These are phyloP conservation scores for Amniculicola lignicola DNA, from an alignment of 495 filamentous ascomycete genomes.

Conservation along the genomic window DNA sequence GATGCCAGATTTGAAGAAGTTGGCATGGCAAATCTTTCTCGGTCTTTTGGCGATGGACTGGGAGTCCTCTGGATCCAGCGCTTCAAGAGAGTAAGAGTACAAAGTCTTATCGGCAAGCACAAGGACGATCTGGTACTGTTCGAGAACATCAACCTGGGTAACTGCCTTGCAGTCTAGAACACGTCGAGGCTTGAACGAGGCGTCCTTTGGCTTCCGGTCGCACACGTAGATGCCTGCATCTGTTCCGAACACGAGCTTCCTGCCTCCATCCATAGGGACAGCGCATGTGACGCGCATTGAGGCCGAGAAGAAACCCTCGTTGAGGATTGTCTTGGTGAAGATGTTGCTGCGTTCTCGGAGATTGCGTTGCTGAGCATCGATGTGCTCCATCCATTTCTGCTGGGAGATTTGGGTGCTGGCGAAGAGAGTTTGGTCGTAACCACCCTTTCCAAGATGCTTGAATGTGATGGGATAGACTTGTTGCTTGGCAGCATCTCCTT, in stretches of 20 bases:
- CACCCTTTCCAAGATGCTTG: slow-evolving; percentile 91
- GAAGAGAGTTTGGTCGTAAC: slow-evolving; percentile 90
- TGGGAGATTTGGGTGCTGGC: slow-evolving; percentile 74
- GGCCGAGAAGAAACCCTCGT: slow-evolving; percentile 76
- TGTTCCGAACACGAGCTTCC: slow-evolving; percentile 90
- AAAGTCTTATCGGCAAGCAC: slow-evolving; percentile 92
- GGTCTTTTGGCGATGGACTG: slow-evolving; percentile 74
- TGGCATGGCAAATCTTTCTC: slow-evolving; percentile 97
- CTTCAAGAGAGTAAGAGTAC: slow-evolving; percentile 78
- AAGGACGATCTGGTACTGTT: slow-evolving; percentile 87
- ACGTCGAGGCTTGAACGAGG: slow-evolving; percentile 67
- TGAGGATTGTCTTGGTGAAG: slow-evolving; percentile 84
- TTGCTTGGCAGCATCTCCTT: slow-evolving; percentile 48
- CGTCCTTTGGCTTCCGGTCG: slow-evolving; percentile 84
- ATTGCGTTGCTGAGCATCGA: slow-evolving; percentile 83
- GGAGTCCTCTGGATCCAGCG: slow-evolving; percentile 74
- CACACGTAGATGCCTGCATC: slow-evolving; percentile 89
- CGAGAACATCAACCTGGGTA: slow-evolving; percentile 92
- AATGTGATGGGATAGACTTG: slow-evolving; percentile 97
- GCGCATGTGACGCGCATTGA: slow-evolving; percentile 87
- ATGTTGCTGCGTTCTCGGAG: slow-evolving; percentile 85
- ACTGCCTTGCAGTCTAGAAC: slow-evolving; percentile 85
- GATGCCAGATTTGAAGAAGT: slow-evolving; percentile 96
- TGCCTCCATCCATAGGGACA: slow-evolving; percentile 89
- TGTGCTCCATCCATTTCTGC: slow-evolving; percentile 93